Evolutionary conservation across 2,329 filamentous ascomycete species (phyloP), one percentile per base, ranked within the genome.

Genomic region (Stromatinia cepivora): DNA sequence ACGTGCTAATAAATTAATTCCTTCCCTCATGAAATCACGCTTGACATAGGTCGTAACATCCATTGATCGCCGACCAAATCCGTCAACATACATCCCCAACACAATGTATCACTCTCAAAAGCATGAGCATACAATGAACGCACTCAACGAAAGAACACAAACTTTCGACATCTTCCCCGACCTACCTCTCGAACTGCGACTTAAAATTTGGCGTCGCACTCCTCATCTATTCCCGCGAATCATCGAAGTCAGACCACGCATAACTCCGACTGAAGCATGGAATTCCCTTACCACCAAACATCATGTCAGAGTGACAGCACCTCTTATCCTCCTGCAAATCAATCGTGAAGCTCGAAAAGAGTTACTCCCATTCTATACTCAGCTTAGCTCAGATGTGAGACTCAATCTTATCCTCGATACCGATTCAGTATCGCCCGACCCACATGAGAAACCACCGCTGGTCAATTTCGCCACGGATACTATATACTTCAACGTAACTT

Each of bases 231-330:
- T 63, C n/a, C 59, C 59, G 11, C 59, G 59, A 63, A 63, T 63
- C 31, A 63, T 63, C n/a, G 46, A 63, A 63, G 45, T 63, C 45
- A 63, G 59, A 52, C 46, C 59, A 39, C 13, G 31, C 46, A 36
- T n/a, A 25, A 63, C 31, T 31, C 57, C 57, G 31, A 50, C 45
- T 17, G 22, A 36, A 63, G 45, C 59, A 20, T 63, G 59, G 59
- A 7, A 63, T 63, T 46, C 59, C n/a, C 31, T 63, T 4, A 63
- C 59, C 31, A 63, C 59, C 59, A 63, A 52, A 17, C 46, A 63
- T 52, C 31, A 52, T 39, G 46, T 63, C 25, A 34, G 46, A 52
- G 22, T n/a, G 22, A 63, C 59, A 10, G 31, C 31, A 25, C 59
- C 59, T 52, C 22, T 36, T 28, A 8, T 25, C 4, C 31, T 52